Base-by-base conservation (phyloP, 2,329 filamentous ascomycete species). In the Emericellopsis cladophorae region DNA sequence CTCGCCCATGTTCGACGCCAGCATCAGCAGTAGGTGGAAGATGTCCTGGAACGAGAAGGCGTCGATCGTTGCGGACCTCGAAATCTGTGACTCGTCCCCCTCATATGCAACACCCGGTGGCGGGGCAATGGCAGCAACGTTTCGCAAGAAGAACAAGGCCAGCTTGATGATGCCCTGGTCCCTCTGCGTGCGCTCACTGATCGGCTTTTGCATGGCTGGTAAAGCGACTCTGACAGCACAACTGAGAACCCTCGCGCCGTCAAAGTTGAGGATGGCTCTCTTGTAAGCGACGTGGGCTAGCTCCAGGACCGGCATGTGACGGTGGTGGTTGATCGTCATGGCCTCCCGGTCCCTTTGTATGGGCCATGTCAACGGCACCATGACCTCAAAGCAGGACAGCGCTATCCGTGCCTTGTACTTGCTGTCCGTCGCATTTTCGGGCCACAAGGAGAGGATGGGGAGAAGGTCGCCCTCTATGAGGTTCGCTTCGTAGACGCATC, bases 111-210 rank as follows among this genome's bases (percentile, higher is more conserved):
- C 67, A 46, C 80, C 77, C 2, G 76, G 72, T 3, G 85, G 80
- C 5, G 85, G 81, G 8, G 80, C 70, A 40, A 98, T 93, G 67
- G 90, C 81, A 40, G 83, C 81, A 23, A 96, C 72, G 52, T 98
- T 98, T 26, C 90, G 79, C 38, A 96, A 67, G 49, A 96, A 83
- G 60, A 92, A 93, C 8, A 98, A 67, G 38, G 93, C 73, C 29
- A 98, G 74, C 56, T 88, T 92, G 57, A 98, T 88, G 51, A 95
- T 89, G 37, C 86, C 88, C 53, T 95, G 86, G 51, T 98, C 90
- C 51, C 89, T 74, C 18, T 76, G 66, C 26, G 76, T 79, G 42
- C 92, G 72, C 53, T 95, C 88, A 22, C 79, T 76, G 46, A 83
- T 76, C 1, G 84, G 72, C 22, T 84, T 63, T 3, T 87, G 85